Base-by-base conservation (phyloP, 2,329 filamentous ascomycete genomes). In the Apiospora phragmitis region DNA sequence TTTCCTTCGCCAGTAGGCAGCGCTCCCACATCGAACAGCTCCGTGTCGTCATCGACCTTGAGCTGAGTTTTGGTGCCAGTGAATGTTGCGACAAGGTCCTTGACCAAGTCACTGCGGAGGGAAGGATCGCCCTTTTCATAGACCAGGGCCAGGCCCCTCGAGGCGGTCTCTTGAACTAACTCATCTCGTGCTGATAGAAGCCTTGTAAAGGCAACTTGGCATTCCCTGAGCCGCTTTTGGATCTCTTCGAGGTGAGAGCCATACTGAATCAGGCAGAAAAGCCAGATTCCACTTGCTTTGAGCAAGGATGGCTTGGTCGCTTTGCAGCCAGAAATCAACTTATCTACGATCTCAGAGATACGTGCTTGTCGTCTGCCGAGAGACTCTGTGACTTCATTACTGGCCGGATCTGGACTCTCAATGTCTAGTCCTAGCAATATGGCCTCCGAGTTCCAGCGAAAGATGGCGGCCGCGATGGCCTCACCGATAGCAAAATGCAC, bases 251-350 rank as follows among this genome's bases (percentile, higher is more conserved):
- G 84, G 74, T 95, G 91, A 0, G 94, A 94, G 78, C 94, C 97
- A 80, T 96, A 94, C 78, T 98, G 94, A 11, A 98, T 91, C 3
- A 98, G 83, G 77, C 93, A 97, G 71, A 98, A 91, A 0, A 98
- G 87, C 96, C 96, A 98, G 75, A 99, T 97, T 0, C 94, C 94
- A 0, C 95, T 95, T 3, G 95, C 94, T 79, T 97, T 97, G 75
- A 94, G 91, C 5, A 98, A 85, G 0, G 94, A 93, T 0, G 96
- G 96, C 77, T 98, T 98, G 0, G 94, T 94, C 11, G 92, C 90
- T 76, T 92, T 92, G 82, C 93, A 96, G 76, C 96, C 92, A 2
- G 84, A 83, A 65, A 98, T 85, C 1, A 97, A 87, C 77, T 92
- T 94, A 71, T 93, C 88, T 6, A 97, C 83, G 1, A 93, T 85